phyloP scores from a whole-genome alignment of 305 asterid genomes.

The Lippia alba region DNA sequence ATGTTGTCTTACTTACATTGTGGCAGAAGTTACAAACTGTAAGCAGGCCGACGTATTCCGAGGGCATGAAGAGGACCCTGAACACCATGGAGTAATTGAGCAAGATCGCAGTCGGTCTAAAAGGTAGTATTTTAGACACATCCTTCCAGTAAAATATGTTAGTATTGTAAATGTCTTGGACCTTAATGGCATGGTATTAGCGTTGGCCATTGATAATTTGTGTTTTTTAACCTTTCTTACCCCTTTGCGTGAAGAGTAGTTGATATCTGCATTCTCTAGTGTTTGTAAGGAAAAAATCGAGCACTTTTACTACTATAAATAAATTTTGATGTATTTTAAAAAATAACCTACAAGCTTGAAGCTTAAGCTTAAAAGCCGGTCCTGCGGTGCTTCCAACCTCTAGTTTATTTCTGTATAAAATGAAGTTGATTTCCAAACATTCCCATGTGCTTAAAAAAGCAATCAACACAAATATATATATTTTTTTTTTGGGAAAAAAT shows the following conservation, averaged over 20 bases:
- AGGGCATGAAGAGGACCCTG: constrained; percentile 88
- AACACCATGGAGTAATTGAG: constrained; percentile 87
- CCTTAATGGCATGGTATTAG: constrained; percentile 1
- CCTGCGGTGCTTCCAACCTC: no score
- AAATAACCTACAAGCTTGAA: no score
- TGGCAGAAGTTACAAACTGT: constrained; percentile 94
- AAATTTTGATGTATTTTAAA: no score
- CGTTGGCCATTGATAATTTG: background rate
- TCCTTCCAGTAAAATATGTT: constrained; percentile 22
- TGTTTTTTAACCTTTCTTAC: constrained; percentile 2
- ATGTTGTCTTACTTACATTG: constrained; percentile 84
- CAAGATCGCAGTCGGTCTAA: constrained; percentile 80
- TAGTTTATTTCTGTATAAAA: no score
- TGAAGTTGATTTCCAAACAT: no score
- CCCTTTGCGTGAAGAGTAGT: constrained; percentile 7
- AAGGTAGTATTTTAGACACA: constrained; percentile 56
- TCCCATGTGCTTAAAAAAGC: no score
- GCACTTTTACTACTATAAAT: no score
- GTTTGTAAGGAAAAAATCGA: no score
- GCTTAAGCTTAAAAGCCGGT: no score
- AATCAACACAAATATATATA: no score
- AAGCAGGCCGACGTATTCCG: constrained; percentile 81
- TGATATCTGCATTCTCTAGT: background rate
- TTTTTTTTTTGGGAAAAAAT: background rate
- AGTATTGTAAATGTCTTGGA: constrained; percentile 19